A percentile compares a stretch with the other conserved stretches of the same genome.
Conservation (phyloP, 495 filamentous ascomycete genomes). For the Neurospora sublineolata region DNA sequence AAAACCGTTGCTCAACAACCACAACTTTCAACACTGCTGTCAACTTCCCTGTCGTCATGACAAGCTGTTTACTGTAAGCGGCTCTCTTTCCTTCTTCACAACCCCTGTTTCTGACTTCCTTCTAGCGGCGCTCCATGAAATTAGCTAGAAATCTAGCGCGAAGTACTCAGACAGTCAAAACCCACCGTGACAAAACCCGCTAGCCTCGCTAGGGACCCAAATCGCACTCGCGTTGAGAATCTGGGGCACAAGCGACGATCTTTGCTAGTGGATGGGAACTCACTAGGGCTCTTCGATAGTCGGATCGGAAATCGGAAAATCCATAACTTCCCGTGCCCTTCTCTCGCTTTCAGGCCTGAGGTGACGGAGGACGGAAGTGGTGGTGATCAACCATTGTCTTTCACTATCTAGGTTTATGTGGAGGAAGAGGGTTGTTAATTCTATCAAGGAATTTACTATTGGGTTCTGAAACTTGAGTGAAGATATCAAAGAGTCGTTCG, state of each 20-base stretch:
- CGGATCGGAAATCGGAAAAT: background rate
- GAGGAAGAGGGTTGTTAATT: background rate
- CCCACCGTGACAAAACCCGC: background rate
- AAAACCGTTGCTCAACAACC: background rate
- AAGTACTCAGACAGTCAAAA: background rate
- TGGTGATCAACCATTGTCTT: background rate
- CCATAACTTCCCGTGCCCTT: background rate
- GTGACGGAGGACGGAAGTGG: background rate
- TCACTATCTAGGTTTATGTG: background rate
- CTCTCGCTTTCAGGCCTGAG: background rate
- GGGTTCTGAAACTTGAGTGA: background rate
- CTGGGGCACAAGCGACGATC: background rate
- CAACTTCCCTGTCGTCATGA: background rate
- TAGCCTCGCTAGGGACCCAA: background rate
- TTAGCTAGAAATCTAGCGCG: background rate
- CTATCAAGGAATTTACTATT: background rate
- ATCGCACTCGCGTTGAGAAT: background rate
- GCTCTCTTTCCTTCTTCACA: background rate
- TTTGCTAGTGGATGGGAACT: background rate
- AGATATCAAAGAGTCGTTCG: background rate
- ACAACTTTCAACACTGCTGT: background rate
- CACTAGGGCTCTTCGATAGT: background rate
- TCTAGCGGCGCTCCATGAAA: background rate
- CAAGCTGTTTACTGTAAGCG: background rate
- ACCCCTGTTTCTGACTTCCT: background rate